Percentiles rank a stretch among this genome's conserved stretches.
Evolutionary conservation across 2,329 filamentous ascomycete species (phyloP).

Genomic region (Talaromyces atroroseus): DNA sequence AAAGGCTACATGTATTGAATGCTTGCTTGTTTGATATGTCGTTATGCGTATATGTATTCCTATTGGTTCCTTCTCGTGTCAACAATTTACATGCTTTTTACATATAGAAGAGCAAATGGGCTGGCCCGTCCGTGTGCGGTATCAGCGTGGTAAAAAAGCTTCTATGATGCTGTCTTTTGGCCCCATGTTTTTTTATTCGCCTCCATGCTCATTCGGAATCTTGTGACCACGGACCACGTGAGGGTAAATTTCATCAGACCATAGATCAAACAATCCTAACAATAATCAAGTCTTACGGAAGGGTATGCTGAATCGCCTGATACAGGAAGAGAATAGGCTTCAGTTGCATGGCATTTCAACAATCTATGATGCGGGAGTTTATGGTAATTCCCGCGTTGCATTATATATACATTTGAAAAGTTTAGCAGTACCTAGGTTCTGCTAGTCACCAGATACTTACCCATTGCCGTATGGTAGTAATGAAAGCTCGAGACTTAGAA

Average conservation of each 20-base stretch:
- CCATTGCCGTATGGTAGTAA: constrained; percentile 37
- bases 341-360: constrained; percentile 30
- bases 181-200: neutral
- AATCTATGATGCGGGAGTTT: constrained; percentile 20
- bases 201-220: constrained; percentile 1
- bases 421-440: constrained; percentile 9
- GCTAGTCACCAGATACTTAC: constrained; percentile 28
- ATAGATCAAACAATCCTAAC: neutral
- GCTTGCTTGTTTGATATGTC: neutral
- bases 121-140: no score
- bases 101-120: neutral
- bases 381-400: constrained; percentile 16
- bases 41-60: neutral
- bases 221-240: constrained; percentile 17
- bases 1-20: neutral
- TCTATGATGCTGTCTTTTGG: neutral
- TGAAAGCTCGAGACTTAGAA: constrained; percentile 40
- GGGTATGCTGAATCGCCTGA: constrained; percentile 41
- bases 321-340: constrained; percentile 44
- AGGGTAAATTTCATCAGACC: neutral
- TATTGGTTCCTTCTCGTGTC: neutral
- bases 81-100: neutral
- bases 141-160: neutral
- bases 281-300: constrained; percentile 36
- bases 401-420: neutral